Evolutionary conservation across 2,329 filamentous ascomycete species (phyloP).

Genomic region (Fusarium fracticaudum): DNA sequence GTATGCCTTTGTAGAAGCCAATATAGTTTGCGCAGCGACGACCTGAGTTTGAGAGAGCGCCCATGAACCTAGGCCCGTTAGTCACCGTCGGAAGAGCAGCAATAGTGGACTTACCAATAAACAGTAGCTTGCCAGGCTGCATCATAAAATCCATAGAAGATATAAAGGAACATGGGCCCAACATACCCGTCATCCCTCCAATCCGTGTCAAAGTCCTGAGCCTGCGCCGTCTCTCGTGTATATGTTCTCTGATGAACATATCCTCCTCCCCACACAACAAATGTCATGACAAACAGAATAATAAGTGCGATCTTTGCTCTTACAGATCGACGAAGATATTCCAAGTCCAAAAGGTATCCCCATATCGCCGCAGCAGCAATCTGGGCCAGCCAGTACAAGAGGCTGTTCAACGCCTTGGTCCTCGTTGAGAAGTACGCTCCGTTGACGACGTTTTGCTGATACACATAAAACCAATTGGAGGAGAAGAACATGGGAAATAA

Average conservation of each 20-base stretch:
- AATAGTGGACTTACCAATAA: slow-evolving; percentile 79
- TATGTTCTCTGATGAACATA: slow-evolving; percentile 72
- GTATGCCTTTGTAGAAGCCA: slow-evolving; percentile 88
- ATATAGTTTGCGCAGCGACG: slow-evolving; percentile 92
- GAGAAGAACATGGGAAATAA: slow-evolving; percentile 85
- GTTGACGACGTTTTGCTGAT: slow-evolving; percentile 80
- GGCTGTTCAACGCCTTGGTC: slow-evolving; percentile 75
- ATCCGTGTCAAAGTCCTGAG: slow-evolving; percentile 53
- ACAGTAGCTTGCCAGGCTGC: slow-evolving; percentile 89
- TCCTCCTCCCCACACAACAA: slow-evolving; percentile 86
- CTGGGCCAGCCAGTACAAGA: slow-evolving; percentile 76
- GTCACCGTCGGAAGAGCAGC: slow-evolving; percentile 28
- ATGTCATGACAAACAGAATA: slow-evolving; percentile 73
- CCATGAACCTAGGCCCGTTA: slow-evolving; percentile 77
- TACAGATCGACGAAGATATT: slow-evolving; percentile 66
- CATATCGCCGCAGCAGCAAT: slow-evolving; percentile 79
- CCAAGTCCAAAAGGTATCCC: slow-evolving; percentile 74
- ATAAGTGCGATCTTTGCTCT: slow-evolving; percentile 73
- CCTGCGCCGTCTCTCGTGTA: slow-evolving; percentile 5
- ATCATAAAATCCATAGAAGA: slow-evolving; percentile 91
- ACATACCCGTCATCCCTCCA: slow-evolving; percentile 73
- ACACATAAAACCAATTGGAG: slow-evolving; percentile 86
- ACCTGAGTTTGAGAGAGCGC: slow-evolving; percentile 88
- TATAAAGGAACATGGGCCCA: slow-evolving; percentile 87
- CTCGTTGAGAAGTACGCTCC: slow-evolving; percentile 75